Base-by-base conservation (phyloP, 176 grass and related monocot species). In the Sorghum bicolor region DNA sequence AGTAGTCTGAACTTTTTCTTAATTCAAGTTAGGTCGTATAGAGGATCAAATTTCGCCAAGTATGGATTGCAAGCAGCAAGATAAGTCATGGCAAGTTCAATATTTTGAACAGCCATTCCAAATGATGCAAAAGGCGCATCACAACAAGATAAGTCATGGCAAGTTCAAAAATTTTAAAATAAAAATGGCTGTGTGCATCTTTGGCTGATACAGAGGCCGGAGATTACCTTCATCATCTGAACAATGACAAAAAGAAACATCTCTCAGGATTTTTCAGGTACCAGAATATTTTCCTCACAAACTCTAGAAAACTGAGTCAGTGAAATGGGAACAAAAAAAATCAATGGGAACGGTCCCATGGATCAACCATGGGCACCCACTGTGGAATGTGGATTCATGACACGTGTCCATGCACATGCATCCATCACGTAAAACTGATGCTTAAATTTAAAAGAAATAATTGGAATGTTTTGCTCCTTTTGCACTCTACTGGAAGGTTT, bases 401-500 rank as follows among this genome's bases (percentile, higher is more conserved):
- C 34, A 36, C 34, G 34, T 36, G 34, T 36, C 34, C 34, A 36
- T 36, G 34, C 5, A 5, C 34, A 36, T 36, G 5, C 34, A 36
- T 36, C 34, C 34, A 36, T 6, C 34, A 5, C 34, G 6, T 36
- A 36, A 36, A 36, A 36, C 5, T 36, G 34, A 6, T 36, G 5
- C 34, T 36, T 36, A 36, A 36, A 36, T 36, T 36, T 36, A 36
- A 5, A 36, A 36, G 34, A 5, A 36, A 36, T 36, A 36, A 36
- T 36, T 6, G 34, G 34, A 36, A 36, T 57, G n/a, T 48, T 69
- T 75, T 58, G 15, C 37, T 58, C 62, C 48, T 62, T 69, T 81
- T 89, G 38, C 24, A 26, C 24, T 48, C 24, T 70, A 24, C 13
- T 85, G 31, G 73, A 88, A 70, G 52, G 55, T 28, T 13, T 19